Evolutionary conservation across 305 asterid genomes (phyloP), one percentile per base, ranked within the genome.

Genomic region (Fraxinus sp.): DNA sequence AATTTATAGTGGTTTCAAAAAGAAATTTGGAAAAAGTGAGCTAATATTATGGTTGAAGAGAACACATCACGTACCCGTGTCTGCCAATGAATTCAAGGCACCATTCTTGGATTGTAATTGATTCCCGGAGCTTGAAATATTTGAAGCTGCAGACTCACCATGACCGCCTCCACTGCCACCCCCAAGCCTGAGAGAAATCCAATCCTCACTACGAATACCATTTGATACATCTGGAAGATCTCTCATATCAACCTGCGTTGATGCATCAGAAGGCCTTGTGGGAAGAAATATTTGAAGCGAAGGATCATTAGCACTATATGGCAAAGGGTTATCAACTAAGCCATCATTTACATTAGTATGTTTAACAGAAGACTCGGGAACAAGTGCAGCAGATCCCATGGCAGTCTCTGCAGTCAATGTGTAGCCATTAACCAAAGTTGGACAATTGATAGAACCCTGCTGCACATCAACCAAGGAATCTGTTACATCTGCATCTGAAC

Each of bases 231-330:
- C 97, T 36, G 88, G 92, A 77, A 84, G 91, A 83, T 88, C 94
- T 86, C 91, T 83, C 89, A 86, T 49, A 85, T 89, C 96, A 86
- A 89, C 87, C 86, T 90, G 93, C 14, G 77, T 74, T 73, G 94
- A 84, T 79, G 89, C 85, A 84, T 88, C 93, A 59, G 95, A 89
- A 16, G 97, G 94, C 89, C 92, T 92, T 33, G 99, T 86, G 44
- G 99, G 95, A 78, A 97, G 96, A 91, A 94, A 94, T 91, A 92
- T 90, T 83, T 94, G 98, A 81, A 94, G 97, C 0, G 99, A 89
- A 33, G 94, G 97, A 85, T 97, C 98, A 52, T 88, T 90, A 80
- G 93, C 94, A 82, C 88, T 86, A 83, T 86, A 89, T 18, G 91
- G 92, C 84, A 91, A 83, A 82, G 91, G 91, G 88, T 93, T 94